A percentile compares a stretch with the other conserved stretches of the same genome.
Evolutionary conservation across 1,284 basidiomycete species (phyloP).

Genomic region (Cutaneotrichosporon cutaneum): DNA sequence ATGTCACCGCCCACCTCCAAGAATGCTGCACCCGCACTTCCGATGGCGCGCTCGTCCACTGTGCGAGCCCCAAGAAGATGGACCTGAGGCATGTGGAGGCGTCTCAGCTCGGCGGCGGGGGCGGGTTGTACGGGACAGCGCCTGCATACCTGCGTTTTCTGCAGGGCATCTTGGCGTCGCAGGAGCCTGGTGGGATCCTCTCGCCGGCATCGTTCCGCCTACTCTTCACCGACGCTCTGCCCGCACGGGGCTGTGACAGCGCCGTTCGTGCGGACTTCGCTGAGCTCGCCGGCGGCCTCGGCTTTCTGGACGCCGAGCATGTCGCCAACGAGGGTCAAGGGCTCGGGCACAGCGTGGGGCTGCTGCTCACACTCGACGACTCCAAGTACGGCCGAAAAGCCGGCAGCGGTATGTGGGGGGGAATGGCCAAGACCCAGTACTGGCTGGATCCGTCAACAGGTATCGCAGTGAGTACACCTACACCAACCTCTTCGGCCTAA

Average conservation of each 20-base stretch:
- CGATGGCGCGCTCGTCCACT: slow-evolving; percentile 4
- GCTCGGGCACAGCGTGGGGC: slow-evolving; percentile 18
- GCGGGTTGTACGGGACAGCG: slow-evolving; percentile 38
- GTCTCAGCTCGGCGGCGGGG: slow-evolving; percentile 33
- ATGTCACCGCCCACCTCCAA: slow-evolving; percentile 17
- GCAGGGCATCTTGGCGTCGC: slow-evolving; percentile 30
- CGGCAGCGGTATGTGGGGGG: slow-evolving; percentile 31
- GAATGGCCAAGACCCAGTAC: slow-evolving; percentile 26
- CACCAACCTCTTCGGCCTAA: no score
- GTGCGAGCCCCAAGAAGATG: slow-evolving; percentile 16
- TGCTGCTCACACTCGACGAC: slow-evolving; percentile 10
- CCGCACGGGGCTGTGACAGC: slow-evolving; percentile 8
- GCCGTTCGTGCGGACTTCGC: no score
- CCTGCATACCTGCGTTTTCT: slow-evolving; percentile 37
- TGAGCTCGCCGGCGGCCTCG: background rate
- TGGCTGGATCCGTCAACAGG: slow-evolving; percentile 29
- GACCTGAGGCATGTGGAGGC: slow-evolving; percentile 15
- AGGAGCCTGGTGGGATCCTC: slow-evolving; percentile 21
- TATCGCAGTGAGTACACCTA: slow-evolving; percentile 20
- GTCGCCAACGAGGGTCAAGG: slow-evolving; percentile 10
- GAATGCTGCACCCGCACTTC: slow-evolving; percentile 20
- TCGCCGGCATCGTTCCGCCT: slow-evolving; percentile 20
- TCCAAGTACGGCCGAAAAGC: slow-evolving; percentile 17
- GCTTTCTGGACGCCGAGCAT: slow-evolving; percentile 16
- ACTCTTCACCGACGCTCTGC: slow-evolving; percentile 30